phyloP scores from a whole-genome alignment of 1,284 basidiomycete species.

The Sporisorium reilianum region DNA sequence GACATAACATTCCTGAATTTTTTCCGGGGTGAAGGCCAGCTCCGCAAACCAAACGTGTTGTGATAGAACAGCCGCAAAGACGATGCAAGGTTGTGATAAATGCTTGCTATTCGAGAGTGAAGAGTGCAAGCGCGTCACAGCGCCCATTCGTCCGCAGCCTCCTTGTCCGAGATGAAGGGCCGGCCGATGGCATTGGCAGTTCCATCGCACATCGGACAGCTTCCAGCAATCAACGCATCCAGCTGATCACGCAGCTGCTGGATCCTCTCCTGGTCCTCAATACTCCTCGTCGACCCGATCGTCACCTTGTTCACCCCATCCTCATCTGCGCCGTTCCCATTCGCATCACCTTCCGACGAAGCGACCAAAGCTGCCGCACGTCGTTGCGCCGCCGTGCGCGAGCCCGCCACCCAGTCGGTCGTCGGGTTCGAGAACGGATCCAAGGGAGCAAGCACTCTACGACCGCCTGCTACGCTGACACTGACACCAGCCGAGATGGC shows the following conservation, averaged over 20 bases:
- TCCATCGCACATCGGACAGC: conserved; percentile 63
- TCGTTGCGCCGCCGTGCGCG: conserved; percentile 39
- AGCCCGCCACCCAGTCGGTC: conserved; percentile 46
- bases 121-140: too few relatives aligned
- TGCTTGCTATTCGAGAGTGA: background rate
- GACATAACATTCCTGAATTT: background rate
- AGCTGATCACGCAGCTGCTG: conserved; percentile 63
- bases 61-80: background rate
- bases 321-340: background rate
- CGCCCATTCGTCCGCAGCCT: conserved; percentile 55
- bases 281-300: conserved; percentile 21
- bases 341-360: conserved; percentile 10
- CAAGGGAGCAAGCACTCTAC: conserved; percentile 58
- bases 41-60: too few relatives aligned
- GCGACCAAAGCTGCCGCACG: conserved; percentile 21
- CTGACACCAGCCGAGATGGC: conserved; percentile 63
- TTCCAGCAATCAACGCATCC: conserved; percentile 64
- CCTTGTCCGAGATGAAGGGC: conserved; percentile 55
- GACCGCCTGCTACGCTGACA: conserved; percentile 58
- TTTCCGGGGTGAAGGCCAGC: too few relatives aligned
- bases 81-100: background rate
- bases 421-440: conserved; percentile 60
- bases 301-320: conserved; percentile 1
- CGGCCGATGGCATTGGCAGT: conserved; percentile 55
- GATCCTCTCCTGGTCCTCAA: conserved; percentile 55